Conservation (phyloP, 1,139 yeast genomes). For the Lodderomyces oxycetoniae region DNA sequence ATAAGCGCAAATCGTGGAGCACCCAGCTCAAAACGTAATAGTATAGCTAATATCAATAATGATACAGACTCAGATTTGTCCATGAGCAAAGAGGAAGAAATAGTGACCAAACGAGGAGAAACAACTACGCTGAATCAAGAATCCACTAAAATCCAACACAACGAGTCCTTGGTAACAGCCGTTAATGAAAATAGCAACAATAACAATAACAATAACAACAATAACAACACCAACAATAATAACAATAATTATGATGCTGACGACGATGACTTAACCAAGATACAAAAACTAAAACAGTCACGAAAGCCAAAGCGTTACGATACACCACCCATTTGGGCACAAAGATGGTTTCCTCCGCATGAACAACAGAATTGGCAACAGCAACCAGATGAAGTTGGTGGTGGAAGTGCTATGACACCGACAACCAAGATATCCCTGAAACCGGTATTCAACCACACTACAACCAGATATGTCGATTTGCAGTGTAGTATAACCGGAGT, state of each 20-base stretch:
- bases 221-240: neutral
- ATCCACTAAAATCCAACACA: too few species aligned
- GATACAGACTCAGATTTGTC: conserved; percentile 2
- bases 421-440: conserved; percentile 21
- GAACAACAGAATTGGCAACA: conserved; percentile 7
- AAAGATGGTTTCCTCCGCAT: conserved; percentile 55
- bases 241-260: conserved; percentile 8
- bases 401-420: conserved; percentile 3
- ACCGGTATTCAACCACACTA: conserved; percentile 32
- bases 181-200: neutral
- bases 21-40: conserved; percentile 26
- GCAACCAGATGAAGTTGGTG: conserved; percentile 1
- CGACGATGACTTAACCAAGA: conserved; percentile 20
- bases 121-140: too few species aligned
- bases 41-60: conserved; percentile 39
- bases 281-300: conserved; percentile 19
- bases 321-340: conserved; percentile 80
- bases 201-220: conserved; percentile 1
- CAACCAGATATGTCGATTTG: conserved; percentile 38
- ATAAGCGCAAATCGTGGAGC: conserved; percentile 10
- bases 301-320: conserved; percentile 60
- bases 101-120: too few species aligned
- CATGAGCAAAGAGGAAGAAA: neutral
- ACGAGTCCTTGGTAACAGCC: neutral
- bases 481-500: conserved; percentile 65